These are phyloP conservation scores for Tetradesmus lagerheimii DNA, from an alignment of 139 green algal species.

Conservation along the genomic window DNA sequence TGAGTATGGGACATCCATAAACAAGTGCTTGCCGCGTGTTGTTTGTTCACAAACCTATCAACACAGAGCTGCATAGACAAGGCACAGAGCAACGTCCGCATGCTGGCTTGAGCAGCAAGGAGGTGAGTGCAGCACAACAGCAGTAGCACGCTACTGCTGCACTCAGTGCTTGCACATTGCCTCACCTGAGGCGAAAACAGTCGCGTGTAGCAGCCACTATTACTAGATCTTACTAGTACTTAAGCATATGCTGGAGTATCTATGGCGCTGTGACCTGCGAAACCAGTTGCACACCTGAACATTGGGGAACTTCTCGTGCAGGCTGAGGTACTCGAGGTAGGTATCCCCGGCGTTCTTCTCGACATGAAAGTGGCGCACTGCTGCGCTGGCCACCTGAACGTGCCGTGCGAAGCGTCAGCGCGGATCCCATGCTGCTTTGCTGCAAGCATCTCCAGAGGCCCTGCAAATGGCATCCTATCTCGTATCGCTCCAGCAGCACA, in stretches of 20 bases:
- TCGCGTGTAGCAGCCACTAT: neutral
- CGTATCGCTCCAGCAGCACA: neutral
- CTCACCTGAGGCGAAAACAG: too few species aligned
- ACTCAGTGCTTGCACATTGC: neutral
- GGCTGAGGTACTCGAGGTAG: constrained; percentile 30
- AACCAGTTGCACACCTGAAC: constrained; percentile 17
- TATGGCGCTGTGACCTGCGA: too few species aligned
- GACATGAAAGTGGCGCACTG: constrained; percentile 31
- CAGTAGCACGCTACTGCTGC: neutral
- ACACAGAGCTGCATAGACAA: too few species aligned
- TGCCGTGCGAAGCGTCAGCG: neutral
- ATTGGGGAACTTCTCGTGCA: constrained; percentile 45
- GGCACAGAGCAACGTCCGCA: neutral
- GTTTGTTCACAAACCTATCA: too few species aligned
- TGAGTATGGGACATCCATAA: too few species aligned
- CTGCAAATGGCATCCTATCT: neutral
- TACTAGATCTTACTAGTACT: too few species aligned
- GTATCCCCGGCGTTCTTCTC: constrained; percentile 1
- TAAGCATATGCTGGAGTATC: too few species aligned
- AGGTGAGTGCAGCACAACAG: neutral
- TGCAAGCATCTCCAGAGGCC: neutral
- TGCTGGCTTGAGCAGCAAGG: neutral
- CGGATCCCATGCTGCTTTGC: neutral
- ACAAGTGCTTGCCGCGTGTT: too few species aligned
- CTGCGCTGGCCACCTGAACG: neutral